Percentiles rank a stretch among this genome's conserved stretches.
Evolutionary conservation across 2,329 filamentous ascomycete species (phyloP).

Genomic region (Fusarium piperis): DNA sequence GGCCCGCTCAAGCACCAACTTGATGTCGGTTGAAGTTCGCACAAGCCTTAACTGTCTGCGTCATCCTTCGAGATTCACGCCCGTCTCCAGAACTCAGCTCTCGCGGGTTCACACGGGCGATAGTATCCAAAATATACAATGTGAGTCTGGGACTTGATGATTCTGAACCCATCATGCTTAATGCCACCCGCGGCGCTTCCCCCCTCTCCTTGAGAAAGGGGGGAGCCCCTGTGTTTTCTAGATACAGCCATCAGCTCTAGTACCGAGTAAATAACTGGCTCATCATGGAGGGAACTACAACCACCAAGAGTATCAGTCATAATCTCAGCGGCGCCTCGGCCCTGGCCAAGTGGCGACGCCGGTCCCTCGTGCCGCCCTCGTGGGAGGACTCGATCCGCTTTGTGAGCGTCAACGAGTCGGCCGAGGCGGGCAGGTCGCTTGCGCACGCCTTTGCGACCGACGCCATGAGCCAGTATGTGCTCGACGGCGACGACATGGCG

Average conservation of each 20-base stretch:
- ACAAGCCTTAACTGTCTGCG: slow-evolving; percentile 65
- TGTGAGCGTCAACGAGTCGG: slow-evolving; percentile 73
- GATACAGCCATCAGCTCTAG: slow-evolving; percentile 32
- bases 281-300: slow-evolving; percentile 57
- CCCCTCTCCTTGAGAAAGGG: slow-evolving; percentile 13
- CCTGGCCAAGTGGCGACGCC: slow-evolving; percentile 44
- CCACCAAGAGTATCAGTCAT: slow-evolving; percentile 30
- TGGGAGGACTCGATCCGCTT: slow-evolving; percentile 69
- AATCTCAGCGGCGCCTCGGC: slow-evolving; percentile 20
- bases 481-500: slow-evolving; percentile 75
- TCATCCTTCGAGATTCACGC: slow-evolving; percentile 66
- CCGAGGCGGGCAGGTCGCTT: slow-evolving; percentile 75
- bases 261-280: slow-evolving; percentile 38
- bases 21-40: slow-evolving; percentile 69
- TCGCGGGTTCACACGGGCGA: slow-evolving; percentile 66
- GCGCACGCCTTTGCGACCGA: slow-evolving; percentile 82
- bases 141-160: slow-evolving; percentile 42
- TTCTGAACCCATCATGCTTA: slow-evolving; percentile 34
- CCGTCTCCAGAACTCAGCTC: slow-evolving; percentile 64
- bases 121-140: slow-evolving; percentile 65
- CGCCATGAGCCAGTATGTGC: slow-evolving; percentile 77
- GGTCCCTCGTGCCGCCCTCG: slow-evolving; percentile 61
- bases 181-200: slow-evolving; percentile 27
- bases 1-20: slow-evolving; percentile 53
- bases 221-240: slow-evolving; percentile 26